These are phyloP conservation scores for Didymella segeticola DNA, from an alignment of 2,329 filamentous ascomycete species.

Conservation along the genomic window DNA sequence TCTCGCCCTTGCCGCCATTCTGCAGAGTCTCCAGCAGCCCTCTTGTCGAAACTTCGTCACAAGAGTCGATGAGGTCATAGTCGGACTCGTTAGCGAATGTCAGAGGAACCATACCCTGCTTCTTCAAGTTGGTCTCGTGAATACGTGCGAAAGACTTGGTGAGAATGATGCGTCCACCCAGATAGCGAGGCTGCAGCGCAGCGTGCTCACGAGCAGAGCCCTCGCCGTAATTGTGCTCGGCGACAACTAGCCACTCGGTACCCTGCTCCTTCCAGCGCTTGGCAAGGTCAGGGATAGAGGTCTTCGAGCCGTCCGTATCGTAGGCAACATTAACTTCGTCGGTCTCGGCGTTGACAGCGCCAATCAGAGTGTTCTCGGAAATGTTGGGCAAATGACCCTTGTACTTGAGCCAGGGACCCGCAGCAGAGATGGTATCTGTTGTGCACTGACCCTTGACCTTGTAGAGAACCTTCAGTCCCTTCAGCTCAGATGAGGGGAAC, in stretches of 20 bases:
- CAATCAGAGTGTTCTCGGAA: constrained; percentile 71
- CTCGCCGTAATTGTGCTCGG: constrained; percentile 70
- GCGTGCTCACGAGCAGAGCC: constrained; percentile 89
- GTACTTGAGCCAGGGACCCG: constrained; percentile 98
- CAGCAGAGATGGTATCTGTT: constrained; percentile 97
- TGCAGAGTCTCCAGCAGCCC: constrained; percentile 83
- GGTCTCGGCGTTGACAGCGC: constrained; percentile 12
- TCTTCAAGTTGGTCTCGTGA: constrained; percentile 95
- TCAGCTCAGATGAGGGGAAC: constrained; percentile 79
- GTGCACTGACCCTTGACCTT: constrained; percentile 98
- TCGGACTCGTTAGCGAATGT: constrained; percentile 89
- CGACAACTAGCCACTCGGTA: constrained; percentile 10
- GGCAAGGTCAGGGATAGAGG: constrained; percentile 87
- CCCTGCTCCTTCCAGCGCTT: constrained; percentile 71
- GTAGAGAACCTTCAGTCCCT: constrained; percentile 83
- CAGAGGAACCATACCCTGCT: constrained; percentile 94
- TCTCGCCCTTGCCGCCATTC: constrained; percentile 77
- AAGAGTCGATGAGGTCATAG: constrained; percentile 82
- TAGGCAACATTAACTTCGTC: constrained; percentile 67
- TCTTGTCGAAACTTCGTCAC: constrained; percentile 82
- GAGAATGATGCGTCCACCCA: constrained; percentile 83
- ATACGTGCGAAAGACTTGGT: constrained; percentile 90
- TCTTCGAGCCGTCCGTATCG: constrained; percentile 76
- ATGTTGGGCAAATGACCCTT: constrained; percentile 99
- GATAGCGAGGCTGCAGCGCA: constrained; percentile 87